Conservation (phyloP, 140 eudicot species). For the Flaveria floridana region DNA sequence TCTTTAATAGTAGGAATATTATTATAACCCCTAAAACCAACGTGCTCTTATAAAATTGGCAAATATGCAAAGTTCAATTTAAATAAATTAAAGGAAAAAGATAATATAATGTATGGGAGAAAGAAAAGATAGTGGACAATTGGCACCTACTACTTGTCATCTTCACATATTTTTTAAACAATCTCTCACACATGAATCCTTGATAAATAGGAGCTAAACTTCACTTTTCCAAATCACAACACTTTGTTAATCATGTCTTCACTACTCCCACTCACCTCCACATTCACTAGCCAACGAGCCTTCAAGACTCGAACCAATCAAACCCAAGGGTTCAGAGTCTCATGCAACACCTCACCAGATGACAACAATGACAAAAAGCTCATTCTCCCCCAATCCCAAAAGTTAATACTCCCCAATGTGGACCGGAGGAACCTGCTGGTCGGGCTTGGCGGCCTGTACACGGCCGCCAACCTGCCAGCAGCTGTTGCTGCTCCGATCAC, state of each 20-base stretch:
- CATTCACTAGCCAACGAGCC: slow-evolving; percentile 20
- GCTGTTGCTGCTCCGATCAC: slow-evolving; percentile 42
- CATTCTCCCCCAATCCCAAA: slow-evolving; percentile 24
- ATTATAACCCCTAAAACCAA: no score
- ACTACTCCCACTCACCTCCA: slow-evolving; percentile 11
- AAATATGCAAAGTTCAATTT: neutral
- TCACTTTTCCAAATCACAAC: neutral
- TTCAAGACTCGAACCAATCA: slow-evolving; percentile 24
- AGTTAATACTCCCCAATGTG: slow-evolving; percentile 25
- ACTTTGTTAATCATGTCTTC: slow-evolving; percentile 28
- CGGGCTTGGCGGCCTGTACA: slow-evolving; percentile 48
- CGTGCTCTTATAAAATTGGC: neutral
- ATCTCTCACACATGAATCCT: neutral
- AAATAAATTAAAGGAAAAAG: neutral
- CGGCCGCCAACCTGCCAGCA: slow-evolving; percentile 7
- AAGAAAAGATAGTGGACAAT: neutral
- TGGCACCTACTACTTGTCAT: neutral
- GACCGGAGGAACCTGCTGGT: slow-evolving; percentile 52
- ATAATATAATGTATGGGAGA: neutral
- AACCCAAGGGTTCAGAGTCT: slow-evolving; percentile 26
- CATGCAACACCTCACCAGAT: slow-evolving; percentile 30
- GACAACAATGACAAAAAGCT: slow-evolving; percentile 20
- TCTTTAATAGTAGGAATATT: no score
- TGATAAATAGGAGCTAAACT: slow-evolving; percentile 9
- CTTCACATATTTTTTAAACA: neutral